A percentile compares a stretch with the other conserved stretches of the same genome.
These are phyloP conservation scores for Sporothrix curviconia DNA, from an alignment of 2,329 filamentous ascomycete species.

Conservation along the genomic window DNA sequence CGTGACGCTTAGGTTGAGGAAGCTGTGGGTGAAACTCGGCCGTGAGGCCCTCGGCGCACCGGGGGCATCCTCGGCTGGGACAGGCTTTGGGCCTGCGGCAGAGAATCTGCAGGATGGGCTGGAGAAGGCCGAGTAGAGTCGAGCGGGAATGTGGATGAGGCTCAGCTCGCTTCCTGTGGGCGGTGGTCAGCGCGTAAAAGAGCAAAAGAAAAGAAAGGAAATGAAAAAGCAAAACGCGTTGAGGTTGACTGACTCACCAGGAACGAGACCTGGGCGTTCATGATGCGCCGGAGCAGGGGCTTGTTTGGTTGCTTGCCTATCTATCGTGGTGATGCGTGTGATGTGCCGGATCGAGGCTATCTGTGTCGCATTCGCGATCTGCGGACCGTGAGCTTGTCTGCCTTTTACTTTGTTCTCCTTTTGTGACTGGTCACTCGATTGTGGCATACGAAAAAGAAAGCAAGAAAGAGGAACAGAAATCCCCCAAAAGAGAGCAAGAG, in stretches of 20 bases:
- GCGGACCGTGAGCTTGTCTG: too few relatives aligned
- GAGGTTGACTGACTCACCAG: conserved; percentile 38
- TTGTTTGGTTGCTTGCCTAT: too few relatives aligned
- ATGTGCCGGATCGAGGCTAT: too few relatives aligned
- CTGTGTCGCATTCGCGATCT: too few relatives aligned
- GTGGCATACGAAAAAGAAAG: background rate
- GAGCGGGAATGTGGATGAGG: conserved; percentile 82
- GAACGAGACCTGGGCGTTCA: conserved; percentile 54
- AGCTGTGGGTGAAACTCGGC: conserved; percentile 60
- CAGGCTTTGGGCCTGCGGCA: conserved; percentile 52
- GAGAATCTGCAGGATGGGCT: conserved; percentile 81
- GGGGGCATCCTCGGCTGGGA: conserved; percentile 21
- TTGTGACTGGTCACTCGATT: background rate
- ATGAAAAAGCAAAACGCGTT: too few relatives aligned
- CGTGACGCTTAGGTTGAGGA: conserved; percentile 90
- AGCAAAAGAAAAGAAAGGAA: too few relatives aligned
- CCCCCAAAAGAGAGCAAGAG: background rate
- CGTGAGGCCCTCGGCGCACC: conserved; percentile 39
- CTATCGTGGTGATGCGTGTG: background rate
- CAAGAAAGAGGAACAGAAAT: background rate
- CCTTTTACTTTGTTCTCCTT: background rate
- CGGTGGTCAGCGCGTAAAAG: too few relatives aligned
- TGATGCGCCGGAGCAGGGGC: conserved; percentile 29
- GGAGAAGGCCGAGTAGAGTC: conserved; percentile 68
- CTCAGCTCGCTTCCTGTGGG: conserved; percentile 74